Evolutionary conservation across 371 early-diverging fungal genomes (phyloP), one percentile per base, ranked within the genome.

Genomic region (Mortierella sp.): DNA sequence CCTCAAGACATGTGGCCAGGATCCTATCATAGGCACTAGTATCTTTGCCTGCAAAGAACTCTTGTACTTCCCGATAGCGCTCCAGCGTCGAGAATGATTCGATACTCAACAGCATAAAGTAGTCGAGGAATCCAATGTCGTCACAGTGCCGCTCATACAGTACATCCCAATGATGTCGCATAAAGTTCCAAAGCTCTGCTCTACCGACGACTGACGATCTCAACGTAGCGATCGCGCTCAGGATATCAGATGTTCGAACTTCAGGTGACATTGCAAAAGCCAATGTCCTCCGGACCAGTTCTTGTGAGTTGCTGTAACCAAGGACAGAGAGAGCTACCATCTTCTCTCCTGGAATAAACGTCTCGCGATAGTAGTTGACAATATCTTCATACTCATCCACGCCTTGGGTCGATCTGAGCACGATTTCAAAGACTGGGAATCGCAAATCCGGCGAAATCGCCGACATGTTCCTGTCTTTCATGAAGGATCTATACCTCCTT

Each of bases 371-470:
- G 71, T 94, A 87, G 40, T 89, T 88, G 60, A 93, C 83, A 51
- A 96, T 85, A 12, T 87, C 82, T 35, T 95, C 93, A 87, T 93
- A 95, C 62, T 95, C 95, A 29, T 89, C 87, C 37, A 85, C 85
- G 31, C 88, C 90, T 34, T 62, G 42, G 15, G 93, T 93, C 74
- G 92, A 83, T 57, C 83, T 63, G 26, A 96, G 80, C 10, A 93
- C 94, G 63, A 94, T 90, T 61, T 85, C 84, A 82, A 89, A 97
- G 0, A 95, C 94, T 5, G 93, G 83, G 29, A 90, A 90, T n/a
- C 95, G 94, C 22, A 98, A 76, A 83, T 96, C 93, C 47, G 97
- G 93, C 65, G 94, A 93, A 34, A 98, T 64, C 1, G 91, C 93
- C 31, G 88, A 81, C 60, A 76, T 68, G 55, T 90, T 84, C 49